Conservation (phyloP, 2,329 filamentous ascomycete species). For the Harringtonia aguacate region DNA sequence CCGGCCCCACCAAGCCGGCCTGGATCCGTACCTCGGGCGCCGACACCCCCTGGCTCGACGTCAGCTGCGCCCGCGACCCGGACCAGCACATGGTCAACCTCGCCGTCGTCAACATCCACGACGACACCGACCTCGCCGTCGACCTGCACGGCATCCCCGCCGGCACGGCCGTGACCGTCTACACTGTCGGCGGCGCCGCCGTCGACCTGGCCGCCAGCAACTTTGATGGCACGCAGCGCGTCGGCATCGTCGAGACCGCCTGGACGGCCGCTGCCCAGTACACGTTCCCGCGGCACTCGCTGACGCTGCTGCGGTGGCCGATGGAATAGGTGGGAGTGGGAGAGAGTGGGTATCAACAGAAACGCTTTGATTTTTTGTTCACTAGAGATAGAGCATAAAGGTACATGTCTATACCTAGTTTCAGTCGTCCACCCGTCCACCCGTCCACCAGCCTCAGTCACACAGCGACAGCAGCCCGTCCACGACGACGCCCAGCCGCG, state of each 20-base stretch:
- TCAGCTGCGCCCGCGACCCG: conserved; percentile 47
- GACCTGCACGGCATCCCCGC: conserved; percentile 49
- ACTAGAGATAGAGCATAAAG: no score
- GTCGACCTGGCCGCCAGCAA: conserved; percentile 1
- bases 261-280: background rate
- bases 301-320: background rate
- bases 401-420: no score
- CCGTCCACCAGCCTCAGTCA: no score
- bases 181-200: conserved; percentile 1
- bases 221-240: background rate
- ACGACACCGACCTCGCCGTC: conserved; percentile 43
- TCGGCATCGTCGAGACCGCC: background rate
- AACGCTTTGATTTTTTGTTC: no score
- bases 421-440: no score
- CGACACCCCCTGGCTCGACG: conserved; percentile 56
- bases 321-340: no score
- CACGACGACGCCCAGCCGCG: background rate
- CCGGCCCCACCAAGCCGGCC: conserved; percentile 53
- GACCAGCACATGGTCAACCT: conserved; percentile 49
- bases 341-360: no score
- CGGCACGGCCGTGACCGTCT: conserved; percentile 35
- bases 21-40: conserved; percentile 55
- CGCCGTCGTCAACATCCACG: conserved; percentile 56
- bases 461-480: background rate
- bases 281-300: background rate